Evolutionary conservation across 371 early-diverging fungal species (phyloP), one percentile per base, ranked within the genome.

Genomic region (Mucor mucedo): DNA sequence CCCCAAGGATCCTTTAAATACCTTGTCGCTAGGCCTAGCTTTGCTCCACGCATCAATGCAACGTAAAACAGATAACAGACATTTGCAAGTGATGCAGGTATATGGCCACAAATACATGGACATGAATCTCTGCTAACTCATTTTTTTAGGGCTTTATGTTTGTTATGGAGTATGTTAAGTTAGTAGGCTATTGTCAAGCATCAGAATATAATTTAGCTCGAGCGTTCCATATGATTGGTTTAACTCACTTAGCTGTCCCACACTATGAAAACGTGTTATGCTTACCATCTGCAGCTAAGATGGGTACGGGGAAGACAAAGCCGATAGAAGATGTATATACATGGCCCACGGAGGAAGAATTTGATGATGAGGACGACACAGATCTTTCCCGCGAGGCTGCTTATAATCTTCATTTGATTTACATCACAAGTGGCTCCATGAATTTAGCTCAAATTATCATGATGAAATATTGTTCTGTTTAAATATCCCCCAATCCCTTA

Each of bases 151-250:
- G 85, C 4, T 81, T 92, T 69, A 69, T 88, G 50, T 91, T 92
- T 70, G 52, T 95, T 14, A 77, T 79, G 60, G 84, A 87, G 55
- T 94, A 93, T 67, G 76, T 74, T 42, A 84, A 85, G 55, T 55
- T 89, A 9, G 73, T 78, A 16, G 73, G 70, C 2, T 58, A 69
- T 13, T 74, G 70, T 28, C 91, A 87, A 72, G 96, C 95, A 69
- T 89, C 92, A 4, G 87, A 88, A 41, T 98, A 90, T 63, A 98
- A 98, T 65, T 58, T 91, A 32, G 98, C 83, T 0, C 83, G 96
- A 45, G 89, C 91, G 1, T 95, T 93, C 68, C 98, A 98, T 71
- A 84, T 88, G 16, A 35, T 96, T 30, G 92, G 93, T 0, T 73
- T 95, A 47, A 78, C 79, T 4, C 91, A 92, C 66, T 70, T 94